Percentiles rank a stretch among this genome's conserved stretches.
These are phyloP conservation scores for Melaleuca alternifolia DNA, from an alignment of 345 rosid genomes.

Conservation along the genomic window DNA sequence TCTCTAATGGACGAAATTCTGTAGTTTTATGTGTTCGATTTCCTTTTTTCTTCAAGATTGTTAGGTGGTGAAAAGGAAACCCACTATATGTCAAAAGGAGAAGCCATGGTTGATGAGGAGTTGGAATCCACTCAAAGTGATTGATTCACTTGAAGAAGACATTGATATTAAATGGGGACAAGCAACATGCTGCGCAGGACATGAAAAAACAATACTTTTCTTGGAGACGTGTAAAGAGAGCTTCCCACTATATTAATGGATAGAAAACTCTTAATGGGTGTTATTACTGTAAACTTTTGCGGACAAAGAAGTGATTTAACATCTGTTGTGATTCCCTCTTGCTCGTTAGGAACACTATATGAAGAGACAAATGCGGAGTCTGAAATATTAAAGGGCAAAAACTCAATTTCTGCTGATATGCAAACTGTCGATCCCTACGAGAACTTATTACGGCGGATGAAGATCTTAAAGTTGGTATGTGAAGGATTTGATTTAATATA, in stretches of 20 bases:
- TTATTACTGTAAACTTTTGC: background rate
- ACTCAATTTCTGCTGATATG: background rate
- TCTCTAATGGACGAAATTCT: slow-evolving; percentile 11
- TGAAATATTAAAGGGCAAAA: background rate
- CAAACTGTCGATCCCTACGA: background rate
- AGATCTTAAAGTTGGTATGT: background rate
- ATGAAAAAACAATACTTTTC: slow-evolving; percentile 16
- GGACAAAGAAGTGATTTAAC: background rate
- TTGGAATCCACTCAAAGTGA: slow-evolving; percentile 84
- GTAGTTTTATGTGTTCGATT: background rate
- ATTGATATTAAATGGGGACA: slow-evolving; percentile 12
- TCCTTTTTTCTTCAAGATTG: slow-evolving; percentile 36
- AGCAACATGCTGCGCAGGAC: slow-evolving; percentile 13
- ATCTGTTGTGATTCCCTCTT: background rate
- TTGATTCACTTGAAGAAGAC: slow-evolving; percentile 35
- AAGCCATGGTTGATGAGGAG: slow-evolving; percentile 74
- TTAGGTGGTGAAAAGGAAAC: slow-evolving; percentile 89
- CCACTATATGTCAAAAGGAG: slow-evolving; percentile 42
- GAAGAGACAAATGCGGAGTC: background rate
- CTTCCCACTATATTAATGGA: slow-evolving; percentile 4
- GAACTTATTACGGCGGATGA: background rate
- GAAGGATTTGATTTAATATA: background rate
- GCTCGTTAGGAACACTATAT: background rate
- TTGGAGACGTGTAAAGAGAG: slow-evolving; percentile 57
- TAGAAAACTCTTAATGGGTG: background rate